These are phyloP conservation scores for Wickerhamiella parazyma DNA, from an alignment of 805 yeast genomes.

Conservation along the genomic window DNA sequence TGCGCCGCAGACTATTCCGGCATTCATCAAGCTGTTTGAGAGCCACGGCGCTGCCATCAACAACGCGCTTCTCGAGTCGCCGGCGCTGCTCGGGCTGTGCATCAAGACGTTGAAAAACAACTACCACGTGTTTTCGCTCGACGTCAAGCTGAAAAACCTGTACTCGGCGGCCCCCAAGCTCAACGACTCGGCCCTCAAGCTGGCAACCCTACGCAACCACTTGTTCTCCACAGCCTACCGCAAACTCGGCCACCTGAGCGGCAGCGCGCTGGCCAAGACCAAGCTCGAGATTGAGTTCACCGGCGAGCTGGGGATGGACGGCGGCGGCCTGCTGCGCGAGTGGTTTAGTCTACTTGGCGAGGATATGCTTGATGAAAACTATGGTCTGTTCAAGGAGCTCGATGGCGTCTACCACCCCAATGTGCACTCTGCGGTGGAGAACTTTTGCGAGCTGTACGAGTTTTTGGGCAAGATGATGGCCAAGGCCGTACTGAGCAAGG, in stretches of 20 bases:
- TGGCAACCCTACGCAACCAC: background rate
- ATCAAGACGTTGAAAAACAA: background rate
- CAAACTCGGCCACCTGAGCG: background rate
- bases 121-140: background rate
- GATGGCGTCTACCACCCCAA: constrained; percentile 97
- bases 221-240: background rate
- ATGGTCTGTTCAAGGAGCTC: constrained; percentile 91
- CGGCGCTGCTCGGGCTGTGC: background rate
- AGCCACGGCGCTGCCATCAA: background rate
- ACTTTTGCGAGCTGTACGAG: constrained; percentile 93
- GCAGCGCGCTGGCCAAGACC: constrained; percentile 40
- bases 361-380: constrained; percentile 97
- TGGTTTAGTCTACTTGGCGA: constrained; percentile 91
- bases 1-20: background rate
- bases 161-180: background rate
- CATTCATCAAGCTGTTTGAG: background rate
- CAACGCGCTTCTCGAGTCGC: background rate
- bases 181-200: background rate
- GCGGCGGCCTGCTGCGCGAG: constrained; percentile 98
- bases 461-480: constrained; percentile 98
- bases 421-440: constrained; percentile 92
- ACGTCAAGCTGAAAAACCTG: background rate
- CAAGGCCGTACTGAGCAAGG: constrained; percentile 91
- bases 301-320: constrained; percentile 98
- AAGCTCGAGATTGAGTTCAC: constrained; percentile 95